phyloP scores from a whole-genome alignment of 2,329 filamentous ascomycete species.

The Cyphellophora europaea region DNA sequence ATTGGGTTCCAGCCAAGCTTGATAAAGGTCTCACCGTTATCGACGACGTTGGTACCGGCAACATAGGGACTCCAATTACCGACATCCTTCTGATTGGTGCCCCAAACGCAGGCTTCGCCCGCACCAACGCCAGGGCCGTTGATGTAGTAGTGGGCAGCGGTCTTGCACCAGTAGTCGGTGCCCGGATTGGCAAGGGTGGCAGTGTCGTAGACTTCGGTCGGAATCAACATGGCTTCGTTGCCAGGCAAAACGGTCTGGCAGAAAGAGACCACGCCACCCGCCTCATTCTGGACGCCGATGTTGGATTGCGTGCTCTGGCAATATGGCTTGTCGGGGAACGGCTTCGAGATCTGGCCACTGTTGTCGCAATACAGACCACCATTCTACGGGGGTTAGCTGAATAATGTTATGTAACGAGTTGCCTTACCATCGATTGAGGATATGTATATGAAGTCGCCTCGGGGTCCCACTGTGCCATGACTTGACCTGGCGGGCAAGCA shows the following conservation, averaged over 20 bases:
- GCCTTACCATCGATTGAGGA: constrained; percentile 60
- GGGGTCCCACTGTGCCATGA: constrained; percentile 72
- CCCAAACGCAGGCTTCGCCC: constrained; percentile 62
- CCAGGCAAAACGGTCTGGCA: constrained; percentile 74
- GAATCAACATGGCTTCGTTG: constrained; percentile 74
- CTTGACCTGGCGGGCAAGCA: constrained; percentile 65
- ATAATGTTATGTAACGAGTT: constrained; percentile 2
- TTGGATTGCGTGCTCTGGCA: constrained; percentile 61
- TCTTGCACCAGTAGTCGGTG: constrained; percentile 59
- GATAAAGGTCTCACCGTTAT: constrained; percentile 57
- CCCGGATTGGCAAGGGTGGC: constrained; percentile 62
- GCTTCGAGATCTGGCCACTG: constrained; percentile 57
- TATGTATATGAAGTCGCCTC: constrained; percentile 56
- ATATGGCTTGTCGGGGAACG: constrained; percentile 58
- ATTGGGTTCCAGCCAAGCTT: constrained; percentile 74
- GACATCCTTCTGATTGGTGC: constrained; percentile 49
- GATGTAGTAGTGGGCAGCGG: constrained; percentile 70
- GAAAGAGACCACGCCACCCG: constrained; percentile 54
- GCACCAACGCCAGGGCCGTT: constrained; percentile 59
- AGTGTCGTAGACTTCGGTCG: constrained; percentile 51
- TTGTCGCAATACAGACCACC: constrained; percentile 66
- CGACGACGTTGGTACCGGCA: constrained; percentile 62
- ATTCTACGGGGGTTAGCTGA: constrained; percentile 39
- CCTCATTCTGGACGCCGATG: constrained; percentile 58
- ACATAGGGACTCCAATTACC: constrained; percentile 75